These are phyloP conservation scores for Kazachstania bromeliacearum DNA, from an alignment of 805 yeast species.

Conservation along the genomic window DNA sequence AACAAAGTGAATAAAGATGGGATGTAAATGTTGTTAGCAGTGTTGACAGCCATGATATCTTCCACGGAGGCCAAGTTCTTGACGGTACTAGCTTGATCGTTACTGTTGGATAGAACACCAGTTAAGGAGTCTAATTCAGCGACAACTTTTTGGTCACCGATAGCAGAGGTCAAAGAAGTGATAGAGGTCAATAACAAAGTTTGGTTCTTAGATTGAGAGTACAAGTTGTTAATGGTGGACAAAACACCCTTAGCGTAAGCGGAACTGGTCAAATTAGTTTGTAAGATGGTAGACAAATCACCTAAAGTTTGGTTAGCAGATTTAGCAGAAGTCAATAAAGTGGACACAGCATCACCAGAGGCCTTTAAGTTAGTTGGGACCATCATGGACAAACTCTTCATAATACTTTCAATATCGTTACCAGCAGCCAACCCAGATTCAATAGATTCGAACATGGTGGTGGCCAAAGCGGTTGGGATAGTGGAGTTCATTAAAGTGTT, in stretches of 20 bases:
- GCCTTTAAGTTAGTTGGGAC: constrained; percentile 9
- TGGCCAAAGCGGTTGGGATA: constrained; percentile 13
- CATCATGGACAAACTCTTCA: constrained; percentile 9
- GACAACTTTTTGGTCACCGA: constrained; percentile 5
- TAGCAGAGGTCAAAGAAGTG: constrained; percentile 15
- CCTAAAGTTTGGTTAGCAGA: constrained; percentile 14
- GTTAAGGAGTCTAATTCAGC: constrained; percentile 18
- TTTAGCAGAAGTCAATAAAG: constrained; percentile 12
- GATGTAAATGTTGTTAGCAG: constrained; percentile 12
- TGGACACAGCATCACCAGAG: constrained; percentile 13
- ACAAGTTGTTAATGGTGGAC: constrained; percentile 12
- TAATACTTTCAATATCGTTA: constrained; percentile 8
- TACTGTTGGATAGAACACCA: constrained; percentile 14
- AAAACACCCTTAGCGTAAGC: constrained; percentile 17
- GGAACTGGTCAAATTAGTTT: constrained; percentile 17
- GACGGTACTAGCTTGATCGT: constrained; percentile 16
- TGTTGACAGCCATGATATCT: constrained; percentile 8
- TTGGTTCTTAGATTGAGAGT: constrained; percentile 12
- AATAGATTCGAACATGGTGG: constrained; percentile 13
- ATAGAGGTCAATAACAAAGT: constrained; percentile 12
- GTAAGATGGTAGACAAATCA: constrained; percentile 12
- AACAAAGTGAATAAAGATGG: constrained; percentile 19
- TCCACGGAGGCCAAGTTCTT: constrained; percentile 13
- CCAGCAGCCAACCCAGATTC: constrained; percentile 4
- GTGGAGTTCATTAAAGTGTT: constrained; percentile 15